Evolutionary conservation across 129 eudicot species (phyloP).

Genomic region (Helianthus annuus): HanXRQr2.0-SUNRISE NC_035444.2:159235253-159235752

Average conservation of each 20-base stretch:
- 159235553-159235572: constrained; percentile 64
- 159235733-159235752: constrained; percentile 58
- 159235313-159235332: constrained; percentile 47
- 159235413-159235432: constrained; percentile 43
- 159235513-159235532: constrained; percentile 19
- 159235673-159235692: constrained; percentile 53
- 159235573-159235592: constrained; percentile 60
- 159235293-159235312: constrained; percentile 42
- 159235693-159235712: constrained; percentile 46
- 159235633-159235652: constrained; percentile 59
- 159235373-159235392: constrained; percentile 76
- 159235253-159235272: constrained; percentile 33
- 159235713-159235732: constrained; percentile 59
- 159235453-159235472: constrained; percentile 39
- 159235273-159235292: constrained; percentile 50
- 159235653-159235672: constrained; percentile 40
- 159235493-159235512: constrained; percentile 42
- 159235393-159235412: constrained; percentile 44
- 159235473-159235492: constrained; percentile 47
- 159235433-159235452: constrained; percentile 49
- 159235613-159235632: constrained; percentile 14
- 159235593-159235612: constrained; percentile 44
- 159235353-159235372: constrained; percentile 24
- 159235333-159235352: constrained; percentile 61
- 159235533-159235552: constrained; percentile 34